Evolutionary conservation across 768 basidiomycete genomes (phyloP).

Genomic region (Lyophyllum atratum): DNA sequence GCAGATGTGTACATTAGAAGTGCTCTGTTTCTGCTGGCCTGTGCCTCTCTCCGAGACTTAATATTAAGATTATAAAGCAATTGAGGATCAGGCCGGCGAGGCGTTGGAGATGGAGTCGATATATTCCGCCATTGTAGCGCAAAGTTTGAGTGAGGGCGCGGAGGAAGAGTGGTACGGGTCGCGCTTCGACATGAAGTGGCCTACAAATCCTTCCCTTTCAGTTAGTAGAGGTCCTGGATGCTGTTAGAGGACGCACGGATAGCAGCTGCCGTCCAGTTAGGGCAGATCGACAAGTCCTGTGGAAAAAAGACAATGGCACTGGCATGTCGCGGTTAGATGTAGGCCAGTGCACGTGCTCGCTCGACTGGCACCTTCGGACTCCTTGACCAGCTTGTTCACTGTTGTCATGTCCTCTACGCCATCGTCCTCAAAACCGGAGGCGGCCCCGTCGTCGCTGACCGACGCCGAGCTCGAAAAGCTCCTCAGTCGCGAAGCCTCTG

Average conservation of each 20-base stretch:
- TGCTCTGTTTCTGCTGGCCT: slow-evolving; percentile 64
- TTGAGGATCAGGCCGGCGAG: slow-evolving; percentile 4
- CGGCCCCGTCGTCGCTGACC: slow-evolving; percentile 18
- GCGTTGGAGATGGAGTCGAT: slow-evolving; percentile 14
- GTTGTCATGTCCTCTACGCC: slow-evolving; percentile 19
- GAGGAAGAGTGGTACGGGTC: neutral
- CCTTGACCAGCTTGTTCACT: neutral
- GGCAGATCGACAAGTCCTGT: slow-evolving; percentile 1
- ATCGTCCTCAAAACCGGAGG: slow-evolving; percentile 24
- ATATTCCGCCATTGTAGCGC: slow-evolving; percentile 7
- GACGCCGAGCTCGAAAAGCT: slow-evolving; percentile 78
- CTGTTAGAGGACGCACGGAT: slow-evolving; percentile 2
- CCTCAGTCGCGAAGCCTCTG: slow-evolving; percentile 77
- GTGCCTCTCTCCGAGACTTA: slow-evolving; percentile 38
- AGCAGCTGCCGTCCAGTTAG: neutral
- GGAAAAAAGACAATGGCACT: slow-evolving; percentile 5
- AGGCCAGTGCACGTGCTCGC: slow-evolving; percentile 13
- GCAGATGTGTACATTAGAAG: slow-evolving; percentile 86
- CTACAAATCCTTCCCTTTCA: slow-evolving; percentile 15
- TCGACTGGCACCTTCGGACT: neutral
- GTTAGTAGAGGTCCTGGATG: neutral
- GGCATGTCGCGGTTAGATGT: neutral
- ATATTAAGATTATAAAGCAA: slow-evolving; percentile 3
- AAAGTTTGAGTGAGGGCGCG: neutral
- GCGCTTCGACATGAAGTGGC: slow-evolving; percentile 1